These are phyloP conservation scores for Russula emetica DNA, from an alignment of 768 basidiomycete genomes.

Conservation along the genomic window DNA sequence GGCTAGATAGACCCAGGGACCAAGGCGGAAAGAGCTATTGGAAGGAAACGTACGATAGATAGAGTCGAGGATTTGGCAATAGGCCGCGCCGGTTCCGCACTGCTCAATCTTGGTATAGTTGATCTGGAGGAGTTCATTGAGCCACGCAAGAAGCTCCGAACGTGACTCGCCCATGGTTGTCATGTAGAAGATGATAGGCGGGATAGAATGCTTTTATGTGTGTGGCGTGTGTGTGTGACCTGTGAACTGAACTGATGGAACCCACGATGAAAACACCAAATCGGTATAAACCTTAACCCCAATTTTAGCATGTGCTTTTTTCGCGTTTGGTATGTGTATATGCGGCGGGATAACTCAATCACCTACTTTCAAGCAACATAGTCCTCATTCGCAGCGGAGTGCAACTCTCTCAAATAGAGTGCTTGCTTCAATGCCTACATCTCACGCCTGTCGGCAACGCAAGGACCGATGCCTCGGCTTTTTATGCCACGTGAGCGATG, in stretches of 20 bases:
- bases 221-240: neutral
- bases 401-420: too few relatives aligned
- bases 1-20: neutral
- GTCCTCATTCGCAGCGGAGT: too few relatives aligned
- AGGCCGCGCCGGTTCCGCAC: slow-evolving; percentile 86
- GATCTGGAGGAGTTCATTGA: slow-evolving; percentile 88
- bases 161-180: slow-evolving; percentile 63
- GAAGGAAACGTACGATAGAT: slow-evolving; percentile 66
- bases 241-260: neutral
- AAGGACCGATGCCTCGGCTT: neutral
- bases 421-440: neutral
- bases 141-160: slow-evolving; percentile 86
- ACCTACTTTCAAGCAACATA: too few relatives aligned
- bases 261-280: too few relatives aligned
- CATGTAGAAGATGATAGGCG: slow-evolving; percentile 7
- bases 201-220: slow-evolving; percentile 2
- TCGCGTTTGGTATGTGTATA: too few relatives aligned
- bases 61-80: slow-evolving; percentile 93
- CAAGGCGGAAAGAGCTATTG: neutral
- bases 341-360: too few relatives aligned
- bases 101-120: slow-evolving; percentile 93
- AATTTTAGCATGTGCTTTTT: neutral
- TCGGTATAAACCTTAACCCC: slow-evolving; percentile 18
- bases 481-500: neutral
- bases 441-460: neutral